Percentiles rank a stretch among this genome's conserved stretches.
Evolutionary conservation across 148 eudicot genomes (phyloP).

Genomic region (Spergularia bocconei): DNA sequence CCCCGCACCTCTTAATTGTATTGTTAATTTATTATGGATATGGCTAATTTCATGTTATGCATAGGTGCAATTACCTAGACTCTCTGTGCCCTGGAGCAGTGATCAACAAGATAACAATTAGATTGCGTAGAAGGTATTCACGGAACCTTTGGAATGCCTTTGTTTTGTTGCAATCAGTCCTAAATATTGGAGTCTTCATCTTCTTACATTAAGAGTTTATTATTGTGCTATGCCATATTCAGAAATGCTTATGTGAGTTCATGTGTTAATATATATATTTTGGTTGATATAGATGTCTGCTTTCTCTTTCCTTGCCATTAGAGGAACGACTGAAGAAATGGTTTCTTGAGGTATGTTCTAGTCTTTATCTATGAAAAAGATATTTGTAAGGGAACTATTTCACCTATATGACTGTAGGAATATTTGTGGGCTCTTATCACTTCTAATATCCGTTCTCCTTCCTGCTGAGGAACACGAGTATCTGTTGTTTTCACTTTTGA

Average conservation of each 20-base stretch:
- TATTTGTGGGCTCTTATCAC: neutral
- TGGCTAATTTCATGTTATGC: constrained; percentile 7
- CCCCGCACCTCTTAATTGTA: neutral
- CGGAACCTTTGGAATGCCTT: neutral
- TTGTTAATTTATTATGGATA: neutral
- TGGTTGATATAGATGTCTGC: constrained; percentile 52
- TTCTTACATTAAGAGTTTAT: neutral
- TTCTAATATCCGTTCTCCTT: neutral
- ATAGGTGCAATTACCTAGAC: constrained; percentile 62
- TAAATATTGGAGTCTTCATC: neutral
- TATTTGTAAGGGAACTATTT: neutral
- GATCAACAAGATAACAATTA: constrained; percentile 34
- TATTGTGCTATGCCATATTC: neutral
- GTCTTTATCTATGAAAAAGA: neutral
- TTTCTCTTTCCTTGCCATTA: constrained; percentile 52
- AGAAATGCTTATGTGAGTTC: neutral
- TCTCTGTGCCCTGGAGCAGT: constrained; percentile 71
- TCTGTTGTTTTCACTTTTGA: neutral
- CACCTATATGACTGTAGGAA: neutral
- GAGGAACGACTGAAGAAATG: constrained; percentile 58
- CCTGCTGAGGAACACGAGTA: neutral
- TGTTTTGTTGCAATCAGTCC: neutral
- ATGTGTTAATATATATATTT: neutral
- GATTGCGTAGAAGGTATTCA: constrained; percentile 52
- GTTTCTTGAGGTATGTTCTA: constrained; percentile 66